Conservation (phyloP, 768 basidiomycete species). For the Floccularia luteovirens region DNA sequence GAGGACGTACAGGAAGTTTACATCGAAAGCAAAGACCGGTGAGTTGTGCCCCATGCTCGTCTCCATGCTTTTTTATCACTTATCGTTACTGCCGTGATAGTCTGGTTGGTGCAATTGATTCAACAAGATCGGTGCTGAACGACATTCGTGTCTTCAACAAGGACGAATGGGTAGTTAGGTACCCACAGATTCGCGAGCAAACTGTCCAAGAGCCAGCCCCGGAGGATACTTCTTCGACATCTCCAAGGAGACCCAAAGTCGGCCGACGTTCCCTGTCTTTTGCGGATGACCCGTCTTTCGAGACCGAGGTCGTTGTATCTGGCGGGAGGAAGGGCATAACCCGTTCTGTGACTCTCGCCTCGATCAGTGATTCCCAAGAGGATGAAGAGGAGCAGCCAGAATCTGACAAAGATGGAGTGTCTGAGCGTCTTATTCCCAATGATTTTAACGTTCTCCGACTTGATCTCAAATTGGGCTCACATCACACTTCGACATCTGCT, state of each 20-base stretch:
- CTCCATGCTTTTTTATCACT: constrained; percentile 6
- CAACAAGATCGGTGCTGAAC: constrained; percentile 57
- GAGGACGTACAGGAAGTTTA: constrained; percentile 76
- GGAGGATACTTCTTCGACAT: constrained; percentile 15
- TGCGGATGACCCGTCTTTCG: constrained; percentile 69
- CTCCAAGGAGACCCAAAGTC: constrained; percentile 26
- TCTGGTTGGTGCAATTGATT: constrained; percentile 70
- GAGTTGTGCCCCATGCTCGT: constrained; percentile 15
- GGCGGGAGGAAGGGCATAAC: constrained; percentile 39
- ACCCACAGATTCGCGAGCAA: constrained; percentile 66
- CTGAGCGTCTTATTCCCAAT: constrained; percentile 29
- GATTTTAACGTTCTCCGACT: constrained; percentile 88
- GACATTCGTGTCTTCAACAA: constrained; percentile 79
- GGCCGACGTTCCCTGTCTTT: constrained; percentile 73
- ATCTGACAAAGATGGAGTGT: constrained; percentile 18
- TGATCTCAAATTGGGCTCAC: constrained; percentile 85
- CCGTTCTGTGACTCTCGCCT: constrained; percentile 53
- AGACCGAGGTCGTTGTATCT: constrained; percentile 59
- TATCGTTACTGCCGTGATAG: constrained; percentile 23
- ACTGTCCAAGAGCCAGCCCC: constrained; percentile 13
- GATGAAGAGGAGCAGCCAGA: constrained; percentile 17
- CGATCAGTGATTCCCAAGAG: constrained; percentile 40
- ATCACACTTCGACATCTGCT: constrained; percentile 53
- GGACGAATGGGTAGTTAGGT: constrained; percentile 81
- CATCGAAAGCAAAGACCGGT: constrained; percentile 72